Base-by-base conservation (phyloP, 2,329 filamentous ascomycete species). In the Claviceps sp. region DNA sequence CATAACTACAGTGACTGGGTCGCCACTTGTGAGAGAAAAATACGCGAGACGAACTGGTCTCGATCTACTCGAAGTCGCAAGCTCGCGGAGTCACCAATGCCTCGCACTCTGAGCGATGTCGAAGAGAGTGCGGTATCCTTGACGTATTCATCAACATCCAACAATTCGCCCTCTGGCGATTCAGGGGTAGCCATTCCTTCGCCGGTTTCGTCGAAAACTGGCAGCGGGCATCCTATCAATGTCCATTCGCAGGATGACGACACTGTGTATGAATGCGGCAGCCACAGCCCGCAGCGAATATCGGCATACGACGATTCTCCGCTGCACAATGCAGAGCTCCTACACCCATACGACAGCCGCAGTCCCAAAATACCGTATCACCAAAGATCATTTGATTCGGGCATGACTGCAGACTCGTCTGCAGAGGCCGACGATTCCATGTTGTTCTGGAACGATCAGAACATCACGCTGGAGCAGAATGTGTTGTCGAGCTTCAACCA, bases 1-100 rank as follows among this genome's bases (percentile, higher is more conserved):
- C 73, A 76, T 11, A 78, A 83, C 34, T 95, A 91, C 66, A 80
- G 82, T 7, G 77, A 82, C 24, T 98, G 93, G 93, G 81, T 83
- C 44, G 82, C 85, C 47, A 77, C 84, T 47, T 89, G 87, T 37
- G 88, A 94, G 62, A 77, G 77, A 54, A 83, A 78, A 59, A 76
- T 90, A n/a, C 73, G 84, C 48, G 81, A 87, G 58, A 77, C 80
- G 22, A 81, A 90, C 58, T 77, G 71, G 69, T 50, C 48, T 16
- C 54, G 17, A 17, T 47, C 45, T 11, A 13, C 34, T 14, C 24
- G 22, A 16, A 48, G 41, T 22, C 54, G 43, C 43, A 41, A 48
- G 37, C 26, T 38, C n/a, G 19, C 30, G 11, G 47, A 48, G 19
- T 47, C 50, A 42, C 24, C 52, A 24, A 40, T 22, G 24, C 16